Base-by-base conservation (phyloP, 1,139 yeast species). In the Schizosaccharomyces versatilis region DNA sequence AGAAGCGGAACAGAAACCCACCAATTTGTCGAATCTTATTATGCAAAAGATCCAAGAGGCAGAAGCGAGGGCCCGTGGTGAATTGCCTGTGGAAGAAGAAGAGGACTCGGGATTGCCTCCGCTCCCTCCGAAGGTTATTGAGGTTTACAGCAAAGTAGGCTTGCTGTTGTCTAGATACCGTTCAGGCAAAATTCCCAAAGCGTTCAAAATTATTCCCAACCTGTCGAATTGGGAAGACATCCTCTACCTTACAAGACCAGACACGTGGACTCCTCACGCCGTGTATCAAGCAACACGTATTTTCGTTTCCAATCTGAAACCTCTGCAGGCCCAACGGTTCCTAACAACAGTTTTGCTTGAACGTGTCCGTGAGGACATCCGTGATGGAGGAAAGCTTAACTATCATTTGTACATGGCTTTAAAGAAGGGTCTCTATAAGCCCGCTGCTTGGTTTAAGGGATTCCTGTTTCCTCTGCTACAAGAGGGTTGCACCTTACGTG, bases 391-490 rank as follows among this genome's bases (percentile, higher is more conserved):
- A 59, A 67, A 69, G 12, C 69, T 71, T 71, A 88, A 93, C 68
- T 90, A 90, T 66, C 99, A 90, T 66, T 73, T 90, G 53, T 90
- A 90, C 68, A 78, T 96, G 64, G 80, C 98, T 0, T 71, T 90
- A 62, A 88, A 88, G 67, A 93, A 93, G 69, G 78, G 96, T 0
- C 74, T 93, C 56, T 90, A 90, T 72, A 93, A 90, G 68, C 98
- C 99, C 36, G 90, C 94, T 57, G 98, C 98, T 14, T 93, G 88
- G 64, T 90, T 90, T 75, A 88, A 86, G 68, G 99, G 98, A 1
- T 88, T 90, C 64, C 71, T 90, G 58, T 84, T 90, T 65, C 97
- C 97, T 12, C 72, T 76, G 1, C 79, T 14, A 3, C 14, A 64
- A 19, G 71, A 69, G n/a, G 63, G 68, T 19, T 88, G 97, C 68